Evolutionary conservation across 2,329 filamentous ascomycete species (phyloP).

Genomic region (Claviceps sp.): DNA sequence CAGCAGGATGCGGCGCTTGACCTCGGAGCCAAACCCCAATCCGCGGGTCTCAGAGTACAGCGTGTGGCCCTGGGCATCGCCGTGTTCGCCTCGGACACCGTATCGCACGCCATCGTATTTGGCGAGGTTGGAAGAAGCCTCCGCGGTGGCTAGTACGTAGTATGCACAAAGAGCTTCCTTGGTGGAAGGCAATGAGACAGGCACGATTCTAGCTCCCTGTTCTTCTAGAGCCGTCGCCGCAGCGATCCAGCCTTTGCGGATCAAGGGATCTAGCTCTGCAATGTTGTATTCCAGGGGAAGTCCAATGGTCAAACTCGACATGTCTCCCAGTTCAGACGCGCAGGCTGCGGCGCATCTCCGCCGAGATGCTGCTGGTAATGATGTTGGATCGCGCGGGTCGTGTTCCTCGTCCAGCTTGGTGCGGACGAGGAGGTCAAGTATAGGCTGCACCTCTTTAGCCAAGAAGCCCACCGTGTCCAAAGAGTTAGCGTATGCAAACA

Average conservation of each 20-base stretch:
- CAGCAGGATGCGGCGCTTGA: constrained; percentile 73
- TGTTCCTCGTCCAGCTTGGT: constrained; percentile 34
- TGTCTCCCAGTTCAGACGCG: constrained; percentile 11
- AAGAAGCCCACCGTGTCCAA: constrained; percentile 80
- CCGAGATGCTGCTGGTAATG: constrained; percentile 44
- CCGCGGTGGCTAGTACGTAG: constrained; percentile 88
- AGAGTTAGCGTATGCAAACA: constrained; percentile 86
- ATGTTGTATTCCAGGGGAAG: constrained; percentile 77
- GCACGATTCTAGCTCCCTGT: constrained; percentile 57
- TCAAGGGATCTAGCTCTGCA: constrained; percentile 54
- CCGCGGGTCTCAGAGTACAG: constrained; percentile 68
- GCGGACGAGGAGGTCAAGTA: constrained; percentile 40
- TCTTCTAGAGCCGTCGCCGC: constrained; percentile 46
- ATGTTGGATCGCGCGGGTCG: constrained; percentile 66
- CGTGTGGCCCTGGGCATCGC: constrained; percentile 44
- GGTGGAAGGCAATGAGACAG: constrained; percentile 72
- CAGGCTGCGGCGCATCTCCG: constrained; percentile 25
- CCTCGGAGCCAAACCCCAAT: constrained; percentile 67
- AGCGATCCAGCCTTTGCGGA: constrained; percentile 56
- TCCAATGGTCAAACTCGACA: constrained; percentile 33
- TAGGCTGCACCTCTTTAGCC: constrained; percentile 36
- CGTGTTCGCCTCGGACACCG: constrained; percentile 43
- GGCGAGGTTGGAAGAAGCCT: constrained; percentile 89
- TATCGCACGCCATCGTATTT: constrained; percentile 98
- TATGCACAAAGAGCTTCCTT: constrained; percentile 81